Evolutionary conservation across 225 moss, liverwort and hornwort species (phyloP), one percentile per base, ranked within the genome.

Genomic region (Physcomitrium patens): DNA sequence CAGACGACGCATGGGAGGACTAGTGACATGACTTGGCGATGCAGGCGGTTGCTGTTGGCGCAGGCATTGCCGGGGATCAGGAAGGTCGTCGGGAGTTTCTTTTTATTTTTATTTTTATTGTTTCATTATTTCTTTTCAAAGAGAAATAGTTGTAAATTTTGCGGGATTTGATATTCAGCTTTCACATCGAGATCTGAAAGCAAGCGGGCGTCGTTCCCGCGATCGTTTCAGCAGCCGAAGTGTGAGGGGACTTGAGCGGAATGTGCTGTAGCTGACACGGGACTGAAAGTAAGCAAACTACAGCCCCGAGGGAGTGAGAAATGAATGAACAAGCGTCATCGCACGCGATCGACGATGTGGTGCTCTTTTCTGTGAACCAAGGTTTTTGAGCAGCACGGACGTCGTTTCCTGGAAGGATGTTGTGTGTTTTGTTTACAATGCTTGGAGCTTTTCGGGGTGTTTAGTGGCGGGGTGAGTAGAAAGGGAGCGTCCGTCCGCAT

Each of bases 1-100:
- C 94, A 66, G 97, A 97, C 76, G 94, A 94, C 81, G 97, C 97
- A 24, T 97, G 94, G 97, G 97, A 94, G 80, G 94, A 97, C 73
- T 97, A 82, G 87, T 78, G 61, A 24, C 24, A 70, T 55, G 67
- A 70, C 44, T 82, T 67, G 80, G 84, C 79, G 62, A 20, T 64
- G 66, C 78, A 73, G 81, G 77, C 74, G 81, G 81, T 74, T 79
- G 70, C 65, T 66, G 69, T 78, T 77, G 24, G 76, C 74, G 57
- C 78, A 81, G 76, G 76, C 79, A 68, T 81, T 84, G 76, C 74
- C 87, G 74, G 78, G 76, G 76, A 80, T 77, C 69, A 78, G 69
- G 77, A 69, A 82, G 80, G 75, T 74, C 65, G 78, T 83, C 77
- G 80, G 68, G 77, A 59, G 57, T 77, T 83, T 73, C 44, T 70